Base-by-base conservation (phyloP, 148 eudicot species). In the Chenopodium album region DNA sequence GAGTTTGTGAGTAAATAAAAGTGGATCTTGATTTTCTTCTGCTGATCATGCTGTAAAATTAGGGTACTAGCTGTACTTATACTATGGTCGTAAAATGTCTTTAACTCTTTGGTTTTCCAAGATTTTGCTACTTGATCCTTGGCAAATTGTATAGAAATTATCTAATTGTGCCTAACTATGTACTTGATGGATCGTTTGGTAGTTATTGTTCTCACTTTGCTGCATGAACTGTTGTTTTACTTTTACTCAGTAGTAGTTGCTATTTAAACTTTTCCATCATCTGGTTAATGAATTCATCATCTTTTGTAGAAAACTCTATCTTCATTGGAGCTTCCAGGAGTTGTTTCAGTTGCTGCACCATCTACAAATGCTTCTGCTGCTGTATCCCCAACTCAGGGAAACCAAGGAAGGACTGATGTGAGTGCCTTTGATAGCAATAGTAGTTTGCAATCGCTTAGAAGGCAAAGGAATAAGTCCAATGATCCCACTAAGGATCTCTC, bases 401-500 rank as follows among this genome's bases (percentile, higher is more conserved):
- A 82, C 75, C 85, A 81, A 37, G 91, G 80, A 83, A 84, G 73
- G 72, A 68, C 62, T 70, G 85, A 83, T 78, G 91, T 82, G 76
- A 82, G 76, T 82, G 77, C 81, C 74, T 81, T 87, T 83, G 92
- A 82, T 78, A 86, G 75, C 80, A 75, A 82, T 48, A 76, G 78
- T 87, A 82, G 72, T 74, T 75, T 76, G 75, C 92, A 86, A 41
- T 82, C 84, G 13, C 87, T 83, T 81, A 92, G 92, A 75, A 88
- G 87, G 81, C 93, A 76, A 89, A 90, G 87, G 83, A 91, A 87
- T 70, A 97, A 92, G 87, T 71, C 75, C 85, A 86, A 85, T 82
- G 98, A 96, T 91, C 98, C 98, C 88, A 92, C 92, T 79, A 91
- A 91, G 64, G 98, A 96, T 88, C 73, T 96, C 76, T 92, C 99